Evolutionary conservation across 169 alveolate genomes (phyloP).

Genomic region (Cryptosporidium ubiquitum): DNA sequence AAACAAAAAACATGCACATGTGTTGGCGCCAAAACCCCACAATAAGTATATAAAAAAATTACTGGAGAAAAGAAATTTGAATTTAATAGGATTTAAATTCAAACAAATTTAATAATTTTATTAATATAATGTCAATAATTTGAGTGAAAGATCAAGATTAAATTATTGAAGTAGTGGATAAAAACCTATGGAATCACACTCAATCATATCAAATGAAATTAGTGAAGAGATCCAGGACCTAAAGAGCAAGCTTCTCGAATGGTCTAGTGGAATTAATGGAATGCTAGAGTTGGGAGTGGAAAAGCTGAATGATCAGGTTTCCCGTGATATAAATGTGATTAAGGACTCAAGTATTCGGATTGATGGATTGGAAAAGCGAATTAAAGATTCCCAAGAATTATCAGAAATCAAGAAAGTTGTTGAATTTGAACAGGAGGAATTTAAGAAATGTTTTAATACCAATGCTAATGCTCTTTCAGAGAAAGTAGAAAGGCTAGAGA

Average conservation of each 20-base stretch:
- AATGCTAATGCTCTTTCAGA: conserved; percentile 21
- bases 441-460: neutral
- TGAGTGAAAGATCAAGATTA: neutral
- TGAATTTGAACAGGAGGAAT: conserved; percentile 32
- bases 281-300: conserved; percentile 23
- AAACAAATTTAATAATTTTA: neutral
- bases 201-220: conserved; percentile 33
- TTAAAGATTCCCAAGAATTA: conserved; percentile 54
- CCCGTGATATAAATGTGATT: conserved; percentile 30
- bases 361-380: conserved; percentile 66
- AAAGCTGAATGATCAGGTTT: conserved; percentile 20
- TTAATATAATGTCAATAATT: neutral
- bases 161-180: neutral
- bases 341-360: conserved; percentile 41
- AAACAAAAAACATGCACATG: neutral
- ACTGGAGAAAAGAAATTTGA: neutral
- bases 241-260: conserved; percentile 34
- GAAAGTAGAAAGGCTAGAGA: conserved; percentile 29
- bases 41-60: neutral
- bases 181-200: conserved; percentile 39
- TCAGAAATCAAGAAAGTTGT: conserved; percentile 63
- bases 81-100: neutral
- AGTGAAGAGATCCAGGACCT: conserved; percentile 33
- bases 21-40: conserved; percentile 33
- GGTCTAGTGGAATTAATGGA: conserved; percentile 40